Evolutionary conservation across 805 yeast genomes (phyloP).

Genomic region (Pichia cephalocereana): DNA sequence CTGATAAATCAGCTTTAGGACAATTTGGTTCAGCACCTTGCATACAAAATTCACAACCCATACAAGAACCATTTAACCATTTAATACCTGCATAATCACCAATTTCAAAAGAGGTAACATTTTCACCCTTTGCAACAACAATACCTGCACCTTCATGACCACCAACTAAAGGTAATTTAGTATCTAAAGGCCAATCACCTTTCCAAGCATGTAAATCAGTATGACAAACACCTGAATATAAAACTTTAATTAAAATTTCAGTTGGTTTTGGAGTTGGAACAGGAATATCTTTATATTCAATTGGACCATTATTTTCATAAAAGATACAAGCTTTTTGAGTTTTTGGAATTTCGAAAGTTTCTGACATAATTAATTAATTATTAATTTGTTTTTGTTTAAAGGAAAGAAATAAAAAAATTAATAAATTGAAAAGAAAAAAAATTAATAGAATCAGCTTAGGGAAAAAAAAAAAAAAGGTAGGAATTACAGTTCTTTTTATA

Average conservation of each 20-base stretch:
- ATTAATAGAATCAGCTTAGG: no score
- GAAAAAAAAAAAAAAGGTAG: no score
- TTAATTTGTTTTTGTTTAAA: constrained; percentile 18
- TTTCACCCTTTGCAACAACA: constrained; percentile 63
- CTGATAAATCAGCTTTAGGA: constrained; percentile 61
- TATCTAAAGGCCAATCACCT: constrained; percentile 78
- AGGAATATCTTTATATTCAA: constrained; percentile 57
- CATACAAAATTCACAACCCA: constrained; percentile 63
- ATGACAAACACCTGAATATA: constrained; percentile 84
- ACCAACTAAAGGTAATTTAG: constrained; percentile 65
- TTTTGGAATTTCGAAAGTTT: constrained; percentile 41
- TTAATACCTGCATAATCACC: constrained; percentile 76
- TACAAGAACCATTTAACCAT: constrained; percentile 71
- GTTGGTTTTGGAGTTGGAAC: constrained; percentile 68
- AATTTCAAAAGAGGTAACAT: constrained; percentile 55
- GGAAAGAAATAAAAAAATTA: constrained; percentile 22
- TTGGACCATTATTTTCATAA: constrained; percentile 51
- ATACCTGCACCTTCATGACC: constrained; percentile 85
- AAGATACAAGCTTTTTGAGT: constrained; percentile 62
- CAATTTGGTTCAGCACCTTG: constrained; percentile 62
- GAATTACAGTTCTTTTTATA: no score
- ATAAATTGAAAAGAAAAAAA: constrained; percentile 43
- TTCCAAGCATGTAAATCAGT: constrained; percentile 87
- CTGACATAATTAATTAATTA: constrained; percentile 34
- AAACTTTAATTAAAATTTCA: constrained; percentile 66